Evolutionary conservation across 2,329 filamentous ascomycete genomes (phyloP).

Genomic region (Colletotrichum melonis): DNA sequence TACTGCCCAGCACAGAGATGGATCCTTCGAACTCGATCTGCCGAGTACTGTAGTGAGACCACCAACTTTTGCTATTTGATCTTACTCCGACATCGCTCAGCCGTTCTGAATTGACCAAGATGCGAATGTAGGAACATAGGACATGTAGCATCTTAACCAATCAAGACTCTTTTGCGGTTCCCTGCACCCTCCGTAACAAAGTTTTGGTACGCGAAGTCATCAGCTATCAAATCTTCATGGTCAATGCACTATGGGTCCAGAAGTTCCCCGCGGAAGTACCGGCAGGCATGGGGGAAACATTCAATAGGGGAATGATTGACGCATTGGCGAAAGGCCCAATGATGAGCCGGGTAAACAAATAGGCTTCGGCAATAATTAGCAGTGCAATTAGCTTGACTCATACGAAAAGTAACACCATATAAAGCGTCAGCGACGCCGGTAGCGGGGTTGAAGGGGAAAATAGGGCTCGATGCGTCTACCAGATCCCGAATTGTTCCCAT

Average conservation of each 20-base stretch:
- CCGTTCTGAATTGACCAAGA: too few relatives aligned
- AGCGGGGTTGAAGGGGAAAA: neutral
- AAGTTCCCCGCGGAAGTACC: neutral
- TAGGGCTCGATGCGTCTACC: neutral
- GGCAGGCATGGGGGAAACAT: neutral
- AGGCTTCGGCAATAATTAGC: neutral
- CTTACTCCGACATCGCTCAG: neutral
- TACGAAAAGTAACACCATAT: neutral
- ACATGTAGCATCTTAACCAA: neutral
- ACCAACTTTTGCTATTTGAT: neutral
- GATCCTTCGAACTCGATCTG: neutral
- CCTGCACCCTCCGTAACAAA: neutral
- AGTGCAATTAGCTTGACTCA: neutral
- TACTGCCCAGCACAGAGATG: neutral
- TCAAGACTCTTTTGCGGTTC: neutral
- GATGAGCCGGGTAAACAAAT: neutral
- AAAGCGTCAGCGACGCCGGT: neutral
- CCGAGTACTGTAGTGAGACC: neutral
- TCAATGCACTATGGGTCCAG: neutral
- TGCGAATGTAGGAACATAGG: neutral
- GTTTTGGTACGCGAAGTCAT: neutral
- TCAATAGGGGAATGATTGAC: neutral
- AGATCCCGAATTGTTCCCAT: neutral
- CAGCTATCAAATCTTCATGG: neutral
- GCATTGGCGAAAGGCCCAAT: neutral